These are phyloP conservation scores for Rhododendron simsii DNA, from an alignment of 148 eudicot species.

Conservation along the genomic window DNA sequence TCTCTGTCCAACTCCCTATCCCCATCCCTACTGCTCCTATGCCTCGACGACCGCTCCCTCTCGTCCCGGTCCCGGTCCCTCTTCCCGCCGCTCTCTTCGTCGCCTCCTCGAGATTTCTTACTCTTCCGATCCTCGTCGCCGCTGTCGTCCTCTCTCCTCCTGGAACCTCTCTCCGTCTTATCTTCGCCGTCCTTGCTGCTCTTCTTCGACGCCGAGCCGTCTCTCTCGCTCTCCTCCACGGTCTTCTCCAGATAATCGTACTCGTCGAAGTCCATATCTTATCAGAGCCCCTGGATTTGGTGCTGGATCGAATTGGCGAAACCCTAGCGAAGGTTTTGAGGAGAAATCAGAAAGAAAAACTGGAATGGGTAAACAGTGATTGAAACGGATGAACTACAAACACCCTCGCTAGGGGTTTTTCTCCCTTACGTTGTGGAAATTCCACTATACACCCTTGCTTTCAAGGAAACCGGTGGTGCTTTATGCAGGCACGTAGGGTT, in stretches of 20 bases:
- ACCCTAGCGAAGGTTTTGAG: not conserved
- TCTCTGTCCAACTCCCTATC: conserved; percentile 20
- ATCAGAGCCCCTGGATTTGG: not conserved
- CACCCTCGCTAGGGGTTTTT: too few relatives aligned
- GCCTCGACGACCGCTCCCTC: conserved; percentile 10
- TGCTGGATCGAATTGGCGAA: not conserved
- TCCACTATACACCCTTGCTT: too few relatives aligned
- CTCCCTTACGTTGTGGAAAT: too few relatives aligned
- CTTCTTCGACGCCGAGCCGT: conserved; percentile 30
- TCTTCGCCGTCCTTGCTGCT: conserved; percentile 20
- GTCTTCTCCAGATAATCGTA: conserved; percentile 88
- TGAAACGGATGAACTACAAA: not conserved
- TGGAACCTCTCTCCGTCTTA: conserved; percentile 43
- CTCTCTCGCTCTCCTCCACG: conserved; percentile 46
- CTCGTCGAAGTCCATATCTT: conserved; percentile 84
- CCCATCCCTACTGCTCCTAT: conserved; percentile 32
- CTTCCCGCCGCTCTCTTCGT: conserved; percentile 27
- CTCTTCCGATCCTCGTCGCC: conserved; percentile 30
- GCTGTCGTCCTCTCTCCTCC: conserved; percentile 40
- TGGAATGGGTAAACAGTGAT: not conserved
- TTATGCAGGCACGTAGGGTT: too few relatives aligned
- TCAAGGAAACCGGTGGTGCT: too few relatives aligned
- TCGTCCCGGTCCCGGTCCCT: conserved; percentile 31
- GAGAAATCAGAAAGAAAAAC: not conserved
- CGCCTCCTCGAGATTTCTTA: conserved; percentile 39